Conservation (phyloP, 352 stramenopile species). For the Phytophthora sansomeana region DNA sequence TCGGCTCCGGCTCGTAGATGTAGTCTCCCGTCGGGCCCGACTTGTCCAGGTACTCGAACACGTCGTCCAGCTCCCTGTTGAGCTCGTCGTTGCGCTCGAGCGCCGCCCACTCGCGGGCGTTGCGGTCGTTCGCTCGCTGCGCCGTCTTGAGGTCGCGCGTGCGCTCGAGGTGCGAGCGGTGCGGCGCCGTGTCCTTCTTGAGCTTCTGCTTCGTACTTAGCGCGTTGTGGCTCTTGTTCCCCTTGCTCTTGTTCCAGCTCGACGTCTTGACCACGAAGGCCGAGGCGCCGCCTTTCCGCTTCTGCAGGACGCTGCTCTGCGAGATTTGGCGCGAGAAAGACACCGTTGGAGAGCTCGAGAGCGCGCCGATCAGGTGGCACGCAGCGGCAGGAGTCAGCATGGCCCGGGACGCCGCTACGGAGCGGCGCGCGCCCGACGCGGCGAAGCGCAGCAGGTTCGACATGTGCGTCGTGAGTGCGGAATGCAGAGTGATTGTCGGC, state of each 20-base stretch:
- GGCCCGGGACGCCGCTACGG: constrained; percentile 1
- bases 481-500: constrained; percentile 22
- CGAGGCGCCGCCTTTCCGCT: constrained; percentile 76
- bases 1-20: constrained; percentile 70
- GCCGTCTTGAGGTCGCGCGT: constrained; percentile 53
- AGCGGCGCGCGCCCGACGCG: constrained; percentile 19
- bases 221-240: constrained; percentile 44
- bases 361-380: constrained; percentile 5
- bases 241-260: constrained; percentile 59
- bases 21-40: constrained; percentile 70
- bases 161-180: constrained; percentile 64
- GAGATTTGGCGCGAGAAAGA: constrained; percentile 41
- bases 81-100: constrained; percentile 71
- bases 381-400: constrained; percentile 5
- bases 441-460: constrained; percentile 44
- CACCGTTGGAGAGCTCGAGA: constrained; percentile 5
- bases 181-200: constrained; percentile 61
- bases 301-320: constrained; percentile 51
- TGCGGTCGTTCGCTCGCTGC: constrained; percentile 50
- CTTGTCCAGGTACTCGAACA: constrained; percentile 78
- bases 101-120: constrained; percentile 57
- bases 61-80: constrained; percentile 68
- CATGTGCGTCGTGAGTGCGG: constrained; percentile 26
- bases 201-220: constrained; percentile 72
- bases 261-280: constrained; percentile 68